phyloP scores from a whole-genome alignment of 345 rosid species.

The Nephelium lappaceum region DNA sequence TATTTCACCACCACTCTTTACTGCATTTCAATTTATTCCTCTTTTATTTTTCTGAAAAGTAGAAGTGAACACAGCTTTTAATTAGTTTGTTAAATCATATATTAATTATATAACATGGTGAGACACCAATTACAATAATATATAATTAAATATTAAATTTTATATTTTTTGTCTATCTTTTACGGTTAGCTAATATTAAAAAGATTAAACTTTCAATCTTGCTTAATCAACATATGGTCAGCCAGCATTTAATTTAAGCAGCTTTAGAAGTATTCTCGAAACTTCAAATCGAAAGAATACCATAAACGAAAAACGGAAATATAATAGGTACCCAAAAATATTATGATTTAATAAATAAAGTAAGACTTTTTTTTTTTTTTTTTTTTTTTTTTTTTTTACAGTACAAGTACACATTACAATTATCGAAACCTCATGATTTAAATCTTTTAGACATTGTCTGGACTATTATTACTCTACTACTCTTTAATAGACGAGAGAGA shows the following conservation, averaged over 20 bases:
- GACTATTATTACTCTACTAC: no score
- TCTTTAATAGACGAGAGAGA: no score
- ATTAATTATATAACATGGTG: neutral
- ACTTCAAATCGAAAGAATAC: neutral
- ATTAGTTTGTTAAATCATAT: neutral
- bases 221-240: neutral
- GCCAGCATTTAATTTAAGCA: neutral
- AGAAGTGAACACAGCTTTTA: neutral
- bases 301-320: no score
- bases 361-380: no score
- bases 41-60: conserved; percentile 2
- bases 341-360: no score
- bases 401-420: no score
- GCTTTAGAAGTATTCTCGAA: neutral
- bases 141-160: neutral
- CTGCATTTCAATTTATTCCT: neutral
- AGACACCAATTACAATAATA: neutral
- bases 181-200: neutral
- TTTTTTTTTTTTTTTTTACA: no score
- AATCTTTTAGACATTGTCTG: no score
- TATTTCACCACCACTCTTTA: neutral
- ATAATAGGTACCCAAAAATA: no score
- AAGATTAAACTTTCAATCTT: neutral
- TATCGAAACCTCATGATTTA: no score
- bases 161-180: neutral